phyloP scores from a whole-genome alignment of 2,329 filamentous ascomycete genomes.

The Paecilomyces sp. region DNA sequence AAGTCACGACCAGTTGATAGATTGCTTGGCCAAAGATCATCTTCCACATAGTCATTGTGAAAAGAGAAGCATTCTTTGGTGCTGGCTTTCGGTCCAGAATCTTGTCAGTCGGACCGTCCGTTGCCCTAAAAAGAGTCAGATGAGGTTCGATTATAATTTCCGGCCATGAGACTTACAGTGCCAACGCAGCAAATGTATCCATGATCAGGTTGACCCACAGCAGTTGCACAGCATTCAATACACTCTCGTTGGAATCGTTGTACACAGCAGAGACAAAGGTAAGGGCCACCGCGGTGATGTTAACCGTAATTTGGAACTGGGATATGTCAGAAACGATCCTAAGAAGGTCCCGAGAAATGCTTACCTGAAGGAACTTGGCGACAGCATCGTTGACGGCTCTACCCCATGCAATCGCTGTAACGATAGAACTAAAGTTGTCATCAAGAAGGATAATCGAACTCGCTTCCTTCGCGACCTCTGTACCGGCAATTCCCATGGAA shows the following conservation, averaged over 20 bases:
- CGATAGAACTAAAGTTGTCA: slow-evolving; percentile 59
- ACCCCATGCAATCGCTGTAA: slow-evolving; percentile 63
- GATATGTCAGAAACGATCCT: slow-evolving; percentile 63
- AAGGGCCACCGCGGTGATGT: slow-evolving; percentile 80
- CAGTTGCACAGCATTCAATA: slow-evolving; percentile 81
- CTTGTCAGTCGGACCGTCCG: slow-evolving; percentile 77
- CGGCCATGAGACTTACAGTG: slow-evolving; percentile 43
- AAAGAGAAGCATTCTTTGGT: slow-evolving; percentile 65
- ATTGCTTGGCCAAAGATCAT: slow-evolving; percentile 94
- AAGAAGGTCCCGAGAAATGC: slow-evolving; percentile 2
- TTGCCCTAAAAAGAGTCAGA: slow-evolving; percentile 45
- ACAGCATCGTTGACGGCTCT: slow-evolving; percentile 62
- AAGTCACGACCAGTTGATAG: slow-evolving; percentile 74
- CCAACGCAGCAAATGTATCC: slow-evolving; percentile 88
- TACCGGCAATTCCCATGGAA: slow-evolving; percentile 61
- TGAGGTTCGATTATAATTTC: background rate
- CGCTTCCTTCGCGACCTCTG: slow-evolving; percentile 61
- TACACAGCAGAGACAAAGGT: slow-evolving; percentile 84
- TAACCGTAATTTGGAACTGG: slow-evolving; percentile 62
- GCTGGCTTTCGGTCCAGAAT: slow-evolving; percentile 76
- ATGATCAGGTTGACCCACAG: slow-evolving; percentile 97
- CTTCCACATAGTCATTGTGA: slow-evolving; percentile 96
- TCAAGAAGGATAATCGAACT: slow-evolving; percentile 63
- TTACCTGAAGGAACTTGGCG: slow-evolving; percentile 55
- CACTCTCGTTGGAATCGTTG: slow-evolving; percentile 60